Conservation (phyloP, 2,329 filamentous ascomycete species). For the Paecilomyces dactylethromorphus region DNA sequence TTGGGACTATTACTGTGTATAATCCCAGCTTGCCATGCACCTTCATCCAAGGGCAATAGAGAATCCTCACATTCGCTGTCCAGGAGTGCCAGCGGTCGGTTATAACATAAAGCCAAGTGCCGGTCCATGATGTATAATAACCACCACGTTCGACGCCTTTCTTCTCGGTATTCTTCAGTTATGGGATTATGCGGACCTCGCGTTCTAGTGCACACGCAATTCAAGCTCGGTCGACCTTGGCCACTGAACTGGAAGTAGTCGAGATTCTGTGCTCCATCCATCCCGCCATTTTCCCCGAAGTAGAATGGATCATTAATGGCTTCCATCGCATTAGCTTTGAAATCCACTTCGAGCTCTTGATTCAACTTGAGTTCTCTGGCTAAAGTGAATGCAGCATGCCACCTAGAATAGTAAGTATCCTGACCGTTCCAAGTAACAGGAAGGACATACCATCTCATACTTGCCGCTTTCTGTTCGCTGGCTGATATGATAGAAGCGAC, state of each 20-base stretch:
- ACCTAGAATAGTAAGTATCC: slow-evolving; percentile 27
- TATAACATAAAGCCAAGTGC: slow-evolving; percentile 86
- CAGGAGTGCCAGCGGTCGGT: slow-evolving; percentile 79
- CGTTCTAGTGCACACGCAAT: slow-evolving; percentile 15
- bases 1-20: slow-evolving; percentile 54
- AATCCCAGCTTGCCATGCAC: slow-evolving; percentile 76
- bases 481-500: slow-evolving; percentile 86
- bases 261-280: background rate
- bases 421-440: too few relatives aligned
- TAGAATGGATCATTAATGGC: slow-evolving; percentile 17
- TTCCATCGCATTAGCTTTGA: slow-evolving; percentile 38
- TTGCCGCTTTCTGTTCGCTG: slow-evolving; percentile 89
- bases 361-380: slow-evolving; percentile 82
- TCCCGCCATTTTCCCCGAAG: slow-evolving; percentile 21
- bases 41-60: slow-evolving; percentile 79
- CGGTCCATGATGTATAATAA: slow-evolving; percentile 84
- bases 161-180: slow-evolving; percentile 80
- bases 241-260: background rate
- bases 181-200: slow-evolving; percentile 29
- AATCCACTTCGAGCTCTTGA: slow-evolving; percentile 60
- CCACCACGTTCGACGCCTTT: slow-evolving; percentile 89
- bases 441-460: slow-evolving; percentile 60
- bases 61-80: slow-evolving; percentile 81
- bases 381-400: slow-evolving; percentile 89
- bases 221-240: background rate